Percentiles rank a stretch among this genome's conserved stretches.
phyloP scores from a whole-genome alignment of 257 asterid species.

The Solanum neorickii region DNA sequence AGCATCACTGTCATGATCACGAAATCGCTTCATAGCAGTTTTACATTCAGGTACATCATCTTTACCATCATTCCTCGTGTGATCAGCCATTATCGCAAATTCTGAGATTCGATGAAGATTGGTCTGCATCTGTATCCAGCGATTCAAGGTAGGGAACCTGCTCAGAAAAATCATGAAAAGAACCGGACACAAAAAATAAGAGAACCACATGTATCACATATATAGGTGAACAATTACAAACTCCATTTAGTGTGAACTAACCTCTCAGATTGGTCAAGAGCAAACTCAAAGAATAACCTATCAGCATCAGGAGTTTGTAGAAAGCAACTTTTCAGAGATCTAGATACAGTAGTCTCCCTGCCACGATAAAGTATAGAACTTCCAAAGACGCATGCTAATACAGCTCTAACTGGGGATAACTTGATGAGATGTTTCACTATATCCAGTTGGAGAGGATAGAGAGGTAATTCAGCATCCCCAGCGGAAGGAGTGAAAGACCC shows the following conservation, averaged over 20 bases:
- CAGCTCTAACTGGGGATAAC: constrained; percentile 89
- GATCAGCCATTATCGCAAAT: constrained; percentile 74
- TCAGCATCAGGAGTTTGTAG: constrained; percentile 60
- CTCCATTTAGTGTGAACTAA: constrained; percentile 17
- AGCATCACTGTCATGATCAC: constrained; percentile 77
- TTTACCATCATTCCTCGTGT: constrained; percentile 29
- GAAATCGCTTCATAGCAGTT: constrained; percentile 61
- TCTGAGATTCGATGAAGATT: constrained; percentile 93
- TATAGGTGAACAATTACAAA: constrained; percentile 6
- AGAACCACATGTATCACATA: neutral
- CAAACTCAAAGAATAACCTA: constrained; percentile 78
- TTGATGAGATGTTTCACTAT: constrained; percentile 88
- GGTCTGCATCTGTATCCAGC: constrained; percentile 98
- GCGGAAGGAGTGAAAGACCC: constrained; percentile 76
- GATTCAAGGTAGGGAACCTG: constrained; percentile 95
- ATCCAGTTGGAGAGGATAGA: constrained; percentile 87
- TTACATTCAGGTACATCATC: constrained; percentile 44
- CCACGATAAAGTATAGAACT: constrained; percentile 80
- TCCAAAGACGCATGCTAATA: constrained; percentile 95
- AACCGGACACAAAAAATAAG: neutral
- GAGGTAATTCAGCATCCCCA: constrained; percentile 76
- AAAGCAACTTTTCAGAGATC: constrained; percentile 54
- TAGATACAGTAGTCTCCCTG: constrained; percentile 56
- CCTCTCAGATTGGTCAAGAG: constrained; percentile 98
- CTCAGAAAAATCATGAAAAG: constrained; percentile 3